Base-by-base conservation (phyloP, 805 yeast species). In the Candida krabiensis region DNA sequence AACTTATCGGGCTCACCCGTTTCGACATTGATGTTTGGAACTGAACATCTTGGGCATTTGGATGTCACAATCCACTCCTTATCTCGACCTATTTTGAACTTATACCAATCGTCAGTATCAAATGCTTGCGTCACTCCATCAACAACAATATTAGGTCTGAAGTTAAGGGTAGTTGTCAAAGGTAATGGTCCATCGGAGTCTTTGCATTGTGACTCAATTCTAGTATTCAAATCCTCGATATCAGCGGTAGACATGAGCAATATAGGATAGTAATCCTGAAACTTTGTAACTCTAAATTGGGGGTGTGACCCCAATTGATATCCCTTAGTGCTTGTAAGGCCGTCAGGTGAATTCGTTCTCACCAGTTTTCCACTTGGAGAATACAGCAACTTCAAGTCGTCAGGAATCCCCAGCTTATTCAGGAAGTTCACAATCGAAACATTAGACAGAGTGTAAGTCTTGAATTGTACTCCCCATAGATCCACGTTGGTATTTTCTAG, bases 181-280 rank as follows among this genome's bases (percentile, higher is more conserved):
- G 31, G 15, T 1, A 28, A 37, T 9, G 28, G 12, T 1, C 37
- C 35, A 1, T 38, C 41, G 19, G 29, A 26, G 11, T 27, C 30
- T 17, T 33, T 16, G n/a, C n/a, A 16, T 23, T 38, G 27, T 18
- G 28, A 31, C 13, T 7, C 11, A 4, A 54, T 16, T 17, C 37
- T 32, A 2, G 11, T n/a, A 24, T 45, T 44, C 19, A 58, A 31
- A 22, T 49, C 49, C 4, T 29, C 28, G 8, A 58, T 30, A 30
- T 58, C 62, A 15, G 38, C 31, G 12, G 41, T 39, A 9, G 52
- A 30, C 47, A 54, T 48, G 26, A 55, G 27, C 34, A 56, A 30
- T 7, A 52, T 37, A 4, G 61, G 61, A 38, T 38, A 56, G 30
- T 56, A 55, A 18, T 56, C 61, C 31, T 56, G 61, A 36, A 55